Percentiles rank a stretch among this genome's conserved stretches.
These are phyloP conservation scores for Friedmanniomyces simplex DNA, from an alignment of 495 filamentous ascomycete genomes.

Conservation along the genomic window DNA sequence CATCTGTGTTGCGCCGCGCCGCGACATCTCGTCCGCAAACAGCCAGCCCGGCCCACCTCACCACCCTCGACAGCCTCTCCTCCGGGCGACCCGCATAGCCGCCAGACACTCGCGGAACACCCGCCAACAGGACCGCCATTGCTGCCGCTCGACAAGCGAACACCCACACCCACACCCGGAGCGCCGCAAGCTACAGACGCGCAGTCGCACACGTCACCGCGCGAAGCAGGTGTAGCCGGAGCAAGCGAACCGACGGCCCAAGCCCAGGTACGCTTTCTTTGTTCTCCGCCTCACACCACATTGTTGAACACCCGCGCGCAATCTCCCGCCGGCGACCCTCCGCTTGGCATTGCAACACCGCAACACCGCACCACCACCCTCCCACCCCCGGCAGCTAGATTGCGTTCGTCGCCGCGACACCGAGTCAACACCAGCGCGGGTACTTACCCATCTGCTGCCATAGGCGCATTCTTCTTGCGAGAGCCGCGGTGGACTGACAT, in stretches of 20 bases:
- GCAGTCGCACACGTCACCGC: not conserved
- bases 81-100: not conserved
- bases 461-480: too few species aligned
- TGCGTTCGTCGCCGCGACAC: too few species aligned
- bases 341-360: not conserved
- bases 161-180: not conserved
- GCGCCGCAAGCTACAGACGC: not conserved
- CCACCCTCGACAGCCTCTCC: not conserved
- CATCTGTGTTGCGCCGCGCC: not conserved
- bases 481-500: not conserved
- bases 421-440: too few species aligned
- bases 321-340: constrained; percentile 1
- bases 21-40: not conserved
- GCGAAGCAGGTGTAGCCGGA: constrained; percentile 2
- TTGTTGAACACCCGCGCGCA: constrained; percentile 7
- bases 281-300: constrained; percentile 11
- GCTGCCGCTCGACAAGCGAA: not conserved
- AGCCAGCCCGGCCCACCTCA: not conserved
- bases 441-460: too few species aligned
- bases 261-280: constrained; percentile 18
- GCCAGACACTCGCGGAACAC: not conserved
- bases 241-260: not conserved
- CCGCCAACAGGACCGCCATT: not conserved
- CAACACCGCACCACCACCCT: not conserved
- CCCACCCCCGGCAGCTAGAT: too few species aligned